phyloP scores from a whole-genome alignment of 2,329 filamentous ascomycete genomes.

The Arthrocladium fulminans region DNA sequence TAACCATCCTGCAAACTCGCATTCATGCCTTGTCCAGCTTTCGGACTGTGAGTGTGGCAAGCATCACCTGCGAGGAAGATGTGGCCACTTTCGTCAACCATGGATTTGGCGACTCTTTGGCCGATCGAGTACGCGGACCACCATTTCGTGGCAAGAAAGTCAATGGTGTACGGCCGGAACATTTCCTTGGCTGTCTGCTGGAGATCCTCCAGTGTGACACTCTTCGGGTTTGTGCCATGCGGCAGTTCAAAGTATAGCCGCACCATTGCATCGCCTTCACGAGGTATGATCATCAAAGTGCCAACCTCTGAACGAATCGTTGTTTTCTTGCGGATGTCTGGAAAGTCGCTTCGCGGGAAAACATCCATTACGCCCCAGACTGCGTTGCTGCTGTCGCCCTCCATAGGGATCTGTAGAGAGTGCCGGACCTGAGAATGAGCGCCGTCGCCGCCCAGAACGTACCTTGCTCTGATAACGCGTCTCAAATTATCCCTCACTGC shows the following conservation, averaged over 20 bases:
- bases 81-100: constrained; percentile 48
- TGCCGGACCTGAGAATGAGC: constrained; percentile 35
- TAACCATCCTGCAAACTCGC: constrained; percentile 50
- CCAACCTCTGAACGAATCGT: constrained; percentile 40
- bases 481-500: constrained; percentile 35
- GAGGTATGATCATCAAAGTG: constrained; percentile 43
- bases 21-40: constrained; percentile 56
- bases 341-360: constrained; percentile 41
- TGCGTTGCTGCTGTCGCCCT: constrained; percentile 49
- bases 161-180: constrained; percentile 47
- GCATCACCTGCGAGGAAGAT: constrained; percentile 65
- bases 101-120: constrained; percentile 52
- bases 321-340: constrained; percentile 43
- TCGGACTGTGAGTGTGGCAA: constrained; percentile 60
- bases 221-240: constrained; percentile 39
- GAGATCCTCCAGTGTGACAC: constrained; percentile 46
- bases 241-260: constrained; percentile 57
- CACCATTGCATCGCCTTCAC: constrained; percentile 48
- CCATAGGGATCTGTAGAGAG: constrained; percentile 42
- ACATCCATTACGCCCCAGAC: constrained; percentile 53
- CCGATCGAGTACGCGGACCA: constrained; percentile 65
- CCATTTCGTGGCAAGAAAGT: constrained; percentile 51
- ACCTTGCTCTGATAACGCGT: constrained; percentile 40
- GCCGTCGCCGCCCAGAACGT: constrained; percentile 45
- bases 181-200: constrained; percentile 44